Evolutionary conservation across 192 early-diverging fungal species (phyloP), one percentile per base, ranked within the genome.

Genomic region (Gamsiella multidivaricata): DNA sequence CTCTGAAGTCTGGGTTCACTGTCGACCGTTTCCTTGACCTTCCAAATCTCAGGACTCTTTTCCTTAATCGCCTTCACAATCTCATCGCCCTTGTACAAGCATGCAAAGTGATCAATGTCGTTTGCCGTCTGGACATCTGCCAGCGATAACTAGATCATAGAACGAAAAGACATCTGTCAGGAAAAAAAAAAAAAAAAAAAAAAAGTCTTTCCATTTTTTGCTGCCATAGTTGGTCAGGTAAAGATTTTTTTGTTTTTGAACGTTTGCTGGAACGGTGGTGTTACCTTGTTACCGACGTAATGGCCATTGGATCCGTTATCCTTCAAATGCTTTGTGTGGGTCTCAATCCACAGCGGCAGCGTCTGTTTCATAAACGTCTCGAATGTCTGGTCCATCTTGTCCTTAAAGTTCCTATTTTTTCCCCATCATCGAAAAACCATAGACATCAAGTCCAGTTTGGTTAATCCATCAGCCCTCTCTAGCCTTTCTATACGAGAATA

Each of bases 291-390:
- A 23, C 72, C 72, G 7, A 75, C 43, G 23, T 75, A 75, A 51
- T 75, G 64, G 1, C 72, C 72, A 18, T 75, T 75, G 4, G 64
- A 67, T 37, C 72, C 72, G 31, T 75, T 75, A 34, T 75, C 64
- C 31, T 61, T 59, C 42, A 75, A 26, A 36, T 75, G 63, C 29
- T 61, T 61, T 3, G 64, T 46, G 31, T 75, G 72, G 0, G 72
- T 50, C 15, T 75, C 58, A 33, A 75, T 75, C 72, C 72, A 75
- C 17, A 41, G 43, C 0, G 72, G 72, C 51, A 75, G 42, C 0
- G 49, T 18, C 14, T 46, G 6, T 5, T 39, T 55, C 26, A 67
- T 8, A 49, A 75, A 75, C 5, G 0, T 39, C 1, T 66, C 51
- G n/a, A 54, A 22, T 3, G 57, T 57, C 26, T 54, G 53, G 31